Base-by-base conservation (phyloP, 1,139 yeast species). In the Saccharomyces pastorianus region DNA sequence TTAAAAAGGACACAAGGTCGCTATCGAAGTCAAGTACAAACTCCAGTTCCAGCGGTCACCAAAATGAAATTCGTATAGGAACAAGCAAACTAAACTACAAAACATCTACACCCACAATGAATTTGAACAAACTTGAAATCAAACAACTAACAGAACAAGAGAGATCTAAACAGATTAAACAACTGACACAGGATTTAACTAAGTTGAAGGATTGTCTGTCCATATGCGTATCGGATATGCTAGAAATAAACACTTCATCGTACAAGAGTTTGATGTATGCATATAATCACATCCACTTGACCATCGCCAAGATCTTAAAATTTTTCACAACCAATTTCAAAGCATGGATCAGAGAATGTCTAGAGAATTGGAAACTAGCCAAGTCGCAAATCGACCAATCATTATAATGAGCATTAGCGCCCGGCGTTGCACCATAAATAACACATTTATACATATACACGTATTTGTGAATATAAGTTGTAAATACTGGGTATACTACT, bases 171-270 rank as follows among this genome's bases (percentile, higher is more conserved):
- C 73, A 71, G 51, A 61, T 68, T 38, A 60, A 58, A 8, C 64
- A 61, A 46, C 51, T 72, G 4, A 62, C 64, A 34, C 63, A 58
- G 31, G 76, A 73, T 55, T 52, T 73, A n/a, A 64, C 58, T 0
- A 73, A 71, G 53, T 54, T 73, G 32, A 66, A 69, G 14, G 75
- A 72, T 46, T 73, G 76, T 55, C 66, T 67, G 44, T 61, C 61
- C 23, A 61, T 73, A 11, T 68, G 72, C 4, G 55, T 63, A n/a
- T 66, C 63, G 46, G 76, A 73, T 56, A 59, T 73, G 50, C 57
- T 59, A 5, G 69, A 71, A 41, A 71, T 73, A 0, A 71, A 71
- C 51, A 52, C 52, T 2, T 68, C 75, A 0, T 60, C 71, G 9
- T 56, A 64, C 44, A 54, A 52, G 5, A 65, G 66, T 52, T 53